Base-by-base conservation (phyloP, 768 basidiomycete species). In the Leucocoprinus leucothites region DNA sequence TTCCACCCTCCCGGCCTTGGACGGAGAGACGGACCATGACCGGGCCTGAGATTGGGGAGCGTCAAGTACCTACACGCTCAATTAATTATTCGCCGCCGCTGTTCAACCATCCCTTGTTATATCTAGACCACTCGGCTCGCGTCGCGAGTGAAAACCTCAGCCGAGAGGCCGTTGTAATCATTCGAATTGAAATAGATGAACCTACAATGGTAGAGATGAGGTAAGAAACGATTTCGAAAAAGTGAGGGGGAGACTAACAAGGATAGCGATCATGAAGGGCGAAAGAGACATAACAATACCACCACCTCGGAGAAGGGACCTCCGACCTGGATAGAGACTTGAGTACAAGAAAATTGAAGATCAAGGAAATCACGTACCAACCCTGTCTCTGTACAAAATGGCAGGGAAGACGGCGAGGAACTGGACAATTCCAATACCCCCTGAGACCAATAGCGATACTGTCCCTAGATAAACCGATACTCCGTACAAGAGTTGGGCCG, bases 381-480 rank as follows among this genome's bases (percentile, higher is more conserved):
- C 69, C 18, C 71, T 73, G 64, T 93, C 90, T 41, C 92, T 85
- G 52, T 76, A 84, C 3, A 84, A 56, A 35, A 93, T 88, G 1
- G 82, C 86, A 3, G 91, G 91, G 16, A 88, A 66, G 0, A 89
- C 89, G 3, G 89, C 85, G 13, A 92, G 48, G 58, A 91, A 82
- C 61, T 93, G 91, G 5, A 89, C 80, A 53, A 93, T 80, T 14
- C 88, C 89, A 60, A 91, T 84, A 0, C 90, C 88, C 21, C 91
- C 91, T 0, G 87, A 80, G 2, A 86, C 83, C n/a, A 90, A 60
- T 0, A 92, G 74, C 0, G 82, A 77, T 8, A 81, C 75, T 77
- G 56, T 84, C 81, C 16, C 85, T 84, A 19, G 72, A 70, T 24
- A 91, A 57, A 3, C 88, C 89, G 42, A 92, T 75, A 48, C 73